Evolutionary conservation across 148 eudicot genomes (phyloP).

Genomic region (Vaccinium myrtillus): DNA sequence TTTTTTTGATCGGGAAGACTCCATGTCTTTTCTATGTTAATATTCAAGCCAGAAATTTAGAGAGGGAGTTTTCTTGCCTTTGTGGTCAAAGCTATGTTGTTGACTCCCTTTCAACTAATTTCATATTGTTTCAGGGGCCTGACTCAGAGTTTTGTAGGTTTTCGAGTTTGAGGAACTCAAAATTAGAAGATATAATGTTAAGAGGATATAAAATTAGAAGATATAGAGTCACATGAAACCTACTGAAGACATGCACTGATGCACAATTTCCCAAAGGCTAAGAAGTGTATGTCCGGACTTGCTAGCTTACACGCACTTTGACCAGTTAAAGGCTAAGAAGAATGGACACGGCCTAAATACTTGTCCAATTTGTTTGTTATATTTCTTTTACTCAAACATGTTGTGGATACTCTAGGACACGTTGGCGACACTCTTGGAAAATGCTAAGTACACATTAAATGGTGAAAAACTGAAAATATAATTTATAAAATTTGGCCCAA

Average conservation of each 20-base stretch:
- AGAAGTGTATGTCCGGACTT: no score
- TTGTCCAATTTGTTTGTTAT: no score
- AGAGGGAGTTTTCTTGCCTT: background rate
- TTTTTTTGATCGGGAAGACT: no score
- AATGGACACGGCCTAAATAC: no score
- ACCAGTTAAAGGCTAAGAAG: no score
- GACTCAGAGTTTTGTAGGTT: background rate
- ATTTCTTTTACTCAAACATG: no score
- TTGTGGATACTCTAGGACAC: no score
- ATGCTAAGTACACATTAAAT: no score
- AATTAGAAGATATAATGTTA: background rate
- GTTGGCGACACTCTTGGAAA: no score
- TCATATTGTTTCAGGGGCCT: background rate
- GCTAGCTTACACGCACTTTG: background rate
- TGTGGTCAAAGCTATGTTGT: background rate
- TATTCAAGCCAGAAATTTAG: background rate
- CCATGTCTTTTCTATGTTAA: background rate
- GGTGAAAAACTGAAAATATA: no score
- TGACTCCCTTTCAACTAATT: background rate
- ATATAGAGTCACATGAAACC: background rate
- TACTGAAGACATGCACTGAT: background rate
- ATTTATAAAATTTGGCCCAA: no score
- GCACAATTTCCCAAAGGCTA: background rate
- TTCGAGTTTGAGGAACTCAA: background rate
- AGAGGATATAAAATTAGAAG: background rate